These are phyloP conservation scores for Diaporthe citri DNA, from an alignment of 2,329 filamentous ascomycete species.

Conservation along the genomic window DNA sequence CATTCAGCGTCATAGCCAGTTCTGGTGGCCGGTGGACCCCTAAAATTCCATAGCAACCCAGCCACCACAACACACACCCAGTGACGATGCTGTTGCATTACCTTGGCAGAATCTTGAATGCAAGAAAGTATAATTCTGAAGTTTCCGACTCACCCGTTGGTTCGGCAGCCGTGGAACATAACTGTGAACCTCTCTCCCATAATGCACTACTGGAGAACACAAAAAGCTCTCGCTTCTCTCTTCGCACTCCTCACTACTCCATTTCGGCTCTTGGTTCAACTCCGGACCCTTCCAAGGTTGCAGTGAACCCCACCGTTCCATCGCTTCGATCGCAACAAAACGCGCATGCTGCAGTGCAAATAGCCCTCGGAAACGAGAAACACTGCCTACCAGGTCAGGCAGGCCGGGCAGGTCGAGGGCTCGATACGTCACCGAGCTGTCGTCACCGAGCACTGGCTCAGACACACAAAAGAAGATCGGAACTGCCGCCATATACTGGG, in stretches of 20 bases:
- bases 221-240: not conserved
- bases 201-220: not conserved
- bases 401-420: slow-evolving; percentile 11
- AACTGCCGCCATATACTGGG: slow-evolving; percentile 17
- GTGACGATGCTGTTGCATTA: slow-evolving; percentile 32
- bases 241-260: not conserved
- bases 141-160: not conserved
- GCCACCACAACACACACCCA: slow-evolving; percentile 26
- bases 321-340: slow-evolving; percentile 28
- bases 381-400: not conserved
- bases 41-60: slow-evolving; percentile 28
- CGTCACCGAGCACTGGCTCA: slow-evolving; percentile 17
- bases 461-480: slow-evolving; percentile 10
- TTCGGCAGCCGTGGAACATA: slow-evolving; percentile 4
- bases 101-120: slow-evolving; percentile 23
- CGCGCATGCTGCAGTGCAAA: not conserved
- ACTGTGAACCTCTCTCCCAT: not conserved
- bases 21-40: slow-evolving; percentile 31
- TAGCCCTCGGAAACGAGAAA: not conserved
- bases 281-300: not conserved
- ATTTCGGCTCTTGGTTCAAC: not conserved
- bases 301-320: slow-evolving; percentile 30
- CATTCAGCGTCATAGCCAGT: slow-evolving; percentile 25
- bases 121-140: slow-evolving; percentile 18
- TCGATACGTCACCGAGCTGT: slow-evolving; percentile 22